Percentiles rank a stretch among this genome's conserved stretches.
Conservation (phyloP, 176 grass and related monocot species). For the Triticum aestivum region DNA sequence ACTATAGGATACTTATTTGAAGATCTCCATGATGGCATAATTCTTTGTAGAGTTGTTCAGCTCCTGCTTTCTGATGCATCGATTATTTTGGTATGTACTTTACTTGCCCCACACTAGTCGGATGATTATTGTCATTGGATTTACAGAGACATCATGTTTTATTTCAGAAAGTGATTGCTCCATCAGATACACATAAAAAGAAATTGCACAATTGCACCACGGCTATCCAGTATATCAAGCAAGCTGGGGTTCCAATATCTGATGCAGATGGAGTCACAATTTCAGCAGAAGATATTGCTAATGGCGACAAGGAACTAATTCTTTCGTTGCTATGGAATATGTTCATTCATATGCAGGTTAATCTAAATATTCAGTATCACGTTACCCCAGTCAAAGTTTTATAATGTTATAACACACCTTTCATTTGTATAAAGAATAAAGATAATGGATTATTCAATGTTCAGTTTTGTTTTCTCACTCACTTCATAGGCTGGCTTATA, state of each 20-base stretch:
- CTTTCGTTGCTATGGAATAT: constrained; percentile 61
- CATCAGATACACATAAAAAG: constrained; percentile 58
- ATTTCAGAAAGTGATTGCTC: constrained; percentile 57
- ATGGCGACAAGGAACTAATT: constrained; percentile 63
- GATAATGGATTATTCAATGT: constrained; percentile 8
- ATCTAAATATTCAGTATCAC: constrained; percentile 5
- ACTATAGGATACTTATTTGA: constrained; percentile 56
- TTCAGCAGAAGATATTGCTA: constrained; percentile 48
- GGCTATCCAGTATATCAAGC: constrained; percentile 49
- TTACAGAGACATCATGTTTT: constrained; percentile 12
- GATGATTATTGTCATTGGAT: constrained; percentile 13
- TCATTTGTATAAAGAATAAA: neutral
- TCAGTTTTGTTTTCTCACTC: neutral
- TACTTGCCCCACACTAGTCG: neutral
- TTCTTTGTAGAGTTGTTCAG: constrained; percentile 65
- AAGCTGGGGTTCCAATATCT: constrained; percentile 38
- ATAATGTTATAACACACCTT: neutral
- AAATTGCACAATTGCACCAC: constrained; percentile 55
- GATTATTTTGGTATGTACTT: constrained; percentile 46
- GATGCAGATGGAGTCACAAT: constrained; percentile 55
- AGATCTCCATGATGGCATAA: constrained; percentile 69
- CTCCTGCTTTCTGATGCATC: constrained; percentile 52
- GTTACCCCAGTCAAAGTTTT: neutral
- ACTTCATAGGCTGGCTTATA: neutral
- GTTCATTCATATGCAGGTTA: constrained; percentile 57